Conservation (phyloP, 768 basidiomycete species). For the Podaxis rugospora region DNA sequence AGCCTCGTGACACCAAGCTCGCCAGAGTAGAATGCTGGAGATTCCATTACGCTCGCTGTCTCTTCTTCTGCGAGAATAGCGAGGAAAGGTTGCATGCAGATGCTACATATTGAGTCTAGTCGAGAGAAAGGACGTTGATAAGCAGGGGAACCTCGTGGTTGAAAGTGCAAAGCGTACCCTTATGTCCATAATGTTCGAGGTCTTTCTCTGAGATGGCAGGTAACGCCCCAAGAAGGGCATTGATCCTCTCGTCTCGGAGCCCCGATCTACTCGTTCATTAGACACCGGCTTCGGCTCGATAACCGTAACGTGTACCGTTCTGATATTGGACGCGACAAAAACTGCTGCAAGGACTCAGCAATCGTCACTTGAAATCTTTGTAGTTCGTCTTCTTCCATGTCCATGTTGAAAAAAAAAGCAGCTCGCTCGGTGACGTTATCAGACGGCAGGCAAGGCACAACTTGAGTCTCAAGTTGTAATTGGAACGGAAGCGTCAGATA, state of each 20-base stretch:
- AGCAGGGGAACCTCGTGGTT: neutral
- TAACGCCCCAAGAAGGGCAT: slow-evolving; percentile 17
- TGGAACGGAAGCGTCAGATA: slow-evolving; percentile 9
- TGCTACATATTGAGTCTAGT: slow-evolving; percentile 67
- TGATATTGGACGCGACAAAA: neutral
- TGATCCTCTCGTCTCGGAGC: neutral
- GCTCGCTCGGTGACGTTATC: neutral
- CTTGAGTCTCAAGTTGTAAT: neutral
- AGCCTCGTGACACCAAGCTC: slow-evolving; percentile 68
- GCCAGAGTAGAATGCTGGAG: slow-evolving; percentile 68
- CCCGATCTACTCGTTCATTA: neutral
- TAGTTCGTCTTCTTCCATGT: neutral
- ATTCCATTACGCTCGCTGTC: slow-evolving; percentile 69
- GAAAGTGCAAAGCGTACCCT: slow-evolving; percentile 27
- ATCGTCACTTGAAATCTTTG: neutral
- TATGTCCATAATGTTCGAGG: slow-evolving; percentile 40
- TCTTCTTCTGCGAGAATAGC: slow-evolving; percentile 74
- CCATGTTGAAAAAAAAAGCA: neutral
- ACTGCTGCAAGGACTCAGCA: neutral
- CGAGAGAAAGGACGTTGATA: neutral
- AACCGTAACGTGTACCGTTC: neutral
- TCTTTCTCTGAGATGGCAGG: slow-evolving; percentile 37
- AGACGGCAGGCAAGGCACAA: neutral
- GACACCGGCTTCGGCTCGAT: neutral
- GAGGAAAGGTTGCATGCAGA: slow-evolving; percentile 69